Percentiles rank a stretch among this genome's conserved stretches.
These are phyloP conservation scores for Ambrosiella beaveri DNA, from an alignment of 2,329 filamentous ascomycete genomes.

Conservation along the genomic window DNA sequence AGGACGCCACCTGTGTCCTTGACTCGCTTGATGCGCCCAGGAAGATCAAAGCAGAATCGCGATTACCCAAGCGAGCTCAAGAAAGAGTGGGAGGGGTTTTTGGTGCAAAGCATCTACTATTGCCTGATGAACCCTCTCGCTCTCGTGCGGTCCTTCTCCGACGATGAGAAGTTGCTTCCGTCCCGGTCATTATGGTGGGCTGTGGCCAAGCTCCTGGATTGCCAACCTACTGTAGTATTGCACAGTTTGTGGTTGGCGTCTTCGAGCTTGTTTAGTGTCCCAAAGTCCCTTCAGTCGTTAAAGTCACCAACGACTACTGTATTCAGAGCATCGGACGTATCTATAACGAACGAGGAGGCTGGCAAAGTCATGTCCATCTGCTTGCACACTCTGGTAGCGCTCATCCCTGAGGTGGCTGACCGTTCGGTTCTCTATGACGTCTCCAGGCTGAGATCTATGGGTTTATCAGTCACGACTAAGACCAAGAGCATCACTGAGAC, in stretches of 20 bases:
- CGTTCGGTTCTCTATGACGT: conserved; percentile 36
- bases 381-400: conserved; percentile 43
- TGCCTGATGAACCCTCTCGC: conserved; percentile 40
- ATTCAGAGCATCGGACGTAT: conserved; percentile 20
- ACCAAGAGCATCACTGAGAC: conserved; percentile 9
- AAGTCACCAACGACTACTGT: conserved; percentile 23
- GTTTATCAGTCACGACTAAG: conserved; percentile 29
- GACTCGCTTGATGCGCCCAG: conserved; percentile 15
- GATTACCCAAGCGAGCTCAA: conserved; percentile 20
- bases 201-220: conserved; percentile 41
- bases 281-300: conserved; percentile 26
- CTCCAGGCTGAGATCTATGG: conserved; percentile 41
- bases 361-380: conserved; percentile 41
- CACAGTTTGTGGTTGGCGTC: conserved; percentile 48
- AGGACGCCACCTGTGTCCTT: conserved; percentile 7
- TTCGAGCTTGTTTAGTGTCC: conserved; percentile 39
- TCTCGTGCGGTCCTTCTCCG: conserved; percentile 39
- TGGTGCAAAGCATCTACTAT: conserved; percentile 47
- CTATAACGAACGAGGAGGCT: conserved; percentile 32
- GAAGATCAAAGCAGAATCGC: conserved; percentile 19
- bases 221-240: conserved; percentile 40
- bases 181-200: conserved; percentile 47
- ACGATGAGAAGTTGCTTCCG: conserved; percentile 35
- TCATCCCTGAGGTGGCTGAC: conserved; percentile 33
- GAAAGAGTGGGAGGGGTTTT: conserved; percentile 40